These are phyloP conservation scores for Pleurotus giganteus DNA, from an alignment of 768 basidiomycete species.

Conservation along the genomic window DNA sequence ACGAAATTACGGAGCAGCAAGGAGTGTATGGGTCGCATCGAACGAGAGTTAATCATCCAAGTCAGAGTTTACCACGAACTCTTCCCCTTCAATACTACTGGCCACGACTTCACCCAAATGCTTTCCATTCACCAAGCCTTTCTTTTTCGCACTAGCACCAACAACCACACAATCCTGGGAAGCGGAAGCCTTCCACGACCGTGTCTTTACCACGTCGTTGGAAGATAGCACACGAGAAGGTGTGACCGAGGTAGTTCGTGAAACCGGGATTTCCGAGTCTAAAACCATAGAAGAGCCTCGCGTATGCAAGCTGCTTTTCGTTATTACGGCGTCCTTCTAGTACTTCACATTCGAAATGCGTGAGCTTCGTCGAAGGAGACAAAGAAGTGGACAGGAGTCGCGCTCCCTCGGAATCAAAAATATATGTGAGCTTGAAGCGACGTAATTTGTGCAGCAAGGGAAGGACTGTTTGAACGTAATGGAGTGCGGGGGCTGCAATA, in stretches of 20 bases:
- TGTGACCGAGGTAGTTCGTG: background rate
- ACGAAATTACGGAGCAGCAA: no score
- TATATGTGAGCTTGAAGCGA: no score
- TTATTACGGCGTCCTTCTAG: background rate
- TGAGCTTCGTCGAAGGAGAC: no score
- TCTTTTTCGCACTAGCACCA: background rate
- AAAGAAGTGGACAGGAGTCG: no score
- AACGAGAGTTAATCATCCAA: no score
- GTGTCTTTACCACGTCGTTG: background rate
- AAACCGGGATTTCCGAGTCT: background rate
- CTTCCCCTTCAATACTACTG: conserved; percentile 9
- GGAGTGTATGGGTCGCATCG: no score
- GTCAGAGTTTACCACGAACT: no score
- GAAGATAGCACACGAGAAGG: background rate
- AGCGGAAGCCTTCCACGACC: background rate
- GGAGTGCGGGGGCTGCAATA: no score
- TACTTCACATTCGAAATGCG: no score
- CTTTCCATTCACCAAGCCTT: background rate
- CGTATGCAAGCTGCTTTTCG: background rate
- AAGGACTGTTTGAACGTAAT: no score
- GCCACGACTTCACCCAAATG: conserved; percentile 3
- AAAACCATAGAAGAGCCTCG: background rate
- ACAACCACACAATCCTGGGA: background rate
- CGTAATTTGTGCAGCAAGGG: no score
- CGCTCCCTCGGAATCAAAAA: no score